Percentiles rank a stretch among this genome's conserved stretches.
These are phyloP conservation scores for Biscutella laevigata DNA, from an alignment of 441 rosid genomes.

Conservation along the genomic window DNA sequence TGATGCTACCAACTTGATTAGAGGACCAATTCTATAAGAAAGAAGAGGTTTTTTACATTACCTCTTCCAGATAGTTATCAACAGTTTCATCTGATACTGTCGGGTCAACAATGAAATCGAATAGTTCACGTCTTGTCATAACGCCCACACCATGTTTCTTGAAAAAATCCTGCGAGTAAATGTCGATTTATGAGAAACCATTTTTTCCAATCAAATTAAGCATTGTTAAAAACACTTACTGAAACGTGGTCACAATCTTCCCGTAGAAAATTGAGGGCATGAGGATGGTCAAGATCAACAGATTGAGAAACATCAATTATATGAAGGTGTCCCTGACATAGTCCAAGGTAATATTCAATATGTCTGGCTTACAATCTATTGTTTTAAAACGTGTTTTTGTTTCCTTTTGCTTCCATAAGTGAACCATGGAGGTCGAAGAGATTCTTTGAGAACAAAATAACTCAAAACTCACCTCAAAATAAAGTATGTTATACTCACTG, in stretches of 20 bases:
- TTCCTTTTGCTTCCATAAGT: not conserved
- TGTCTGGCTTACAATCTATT: not conserved
- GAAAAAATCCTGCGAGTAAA: slow-evolving; percentile 58
- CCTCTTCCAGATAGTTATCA: slow-evolving; percentile 86
- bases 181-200: not conserved
- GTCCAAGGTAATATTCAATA: not conserved
- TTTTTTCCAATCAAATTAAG: not conserved
- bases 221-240: slow-evolving; percentile 34
- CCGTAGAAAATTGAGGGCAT: slow-evolving; percentile 73
- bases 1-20: too few species aligned
- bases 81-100: slow-evolving; percentile 61
- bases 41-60: not conserved
- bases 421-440: not conserved
- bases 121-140: slow-evolving; percentile 81
- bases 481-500: slow-evolving; percentile 90
- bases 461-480: slow-evolving; percentile 56
- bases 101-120: slow-evolving; percentile 89
- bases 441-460: not conserved
- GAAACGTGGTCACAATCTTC: slow-evolving; percentile 92
- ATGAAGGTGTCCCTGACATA: slow-evolving; percentile 69
- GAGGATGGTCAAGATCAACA: slow-evolving; percentile 95
- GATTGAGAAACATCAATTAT: slow-evolving; percentile 91
- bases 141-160: slow-evolving; percentile 88
- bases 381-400: not conserved
- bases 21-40: not conserved